Base-by-base conservation (phyloP, 2,329 filamentous ascomycete species). In the Alternaria brassicae region DNA sequence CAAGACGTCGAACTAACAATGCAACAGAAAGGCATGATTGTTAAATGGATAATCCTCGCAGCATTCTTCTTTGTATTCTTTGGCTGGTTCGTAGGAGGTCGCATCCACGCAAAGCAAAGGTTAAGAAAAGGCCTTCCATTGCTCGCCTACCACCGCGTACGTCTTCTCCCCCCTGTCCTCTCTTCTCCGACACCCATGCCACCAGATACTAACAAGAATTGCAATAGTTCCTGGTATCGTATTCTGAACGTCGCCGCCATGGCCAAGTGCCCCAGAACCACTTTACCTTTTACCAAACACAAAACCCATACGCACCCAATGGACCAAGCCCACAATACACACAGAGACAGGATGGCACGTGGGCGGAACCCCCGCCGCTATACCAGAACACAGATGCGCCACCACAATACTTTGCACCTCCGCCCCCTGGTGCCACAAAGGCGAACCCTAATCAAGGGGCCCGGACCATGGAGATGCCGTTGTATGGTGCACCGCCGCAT, bases 41-140 rank as follows among this genome's bases (percentile, higher is more conserved):
- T 92, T 69, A 91, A 91, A 77, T 94, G 90, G 86, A 82, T 84
- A 45, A 79, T 94, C 60, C 86, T 93, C 71, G 84, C 85, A 60
- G 79, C 81, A 62, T 74, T 94, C 65, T 81, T 91, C 68, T 58
- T 83, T 55, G 56, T 87, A 60, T 78, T 91, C 70, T 74, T 86
- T 52, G 69, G 82, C 40, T 92, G 88, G 82, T 81, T 93, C 69
- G 66, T 91, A 53, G 82, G 86, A 59, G 90, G 90, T 61, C 90
- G 90, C 75, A 78, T 86, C 45, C 91, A 94, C 77, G 91, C 91
- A 44, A 86, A 86, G 74, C 79, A 79, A 44, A 84, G 91, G 45
- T 81, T 93, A 64, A 82, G 81, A 61, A 89, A 88, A 74, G 90
- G 90, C 1, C 80, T 88, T 36, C 81, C 82, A 17, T 89, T 91